A percentile compares a stretch with the other conserved stretches of the same genome.
phyloP scores from a whole-genome alignment of 371 early-diverging fungal species.

The Saksenaea oblongispora region DNA sequence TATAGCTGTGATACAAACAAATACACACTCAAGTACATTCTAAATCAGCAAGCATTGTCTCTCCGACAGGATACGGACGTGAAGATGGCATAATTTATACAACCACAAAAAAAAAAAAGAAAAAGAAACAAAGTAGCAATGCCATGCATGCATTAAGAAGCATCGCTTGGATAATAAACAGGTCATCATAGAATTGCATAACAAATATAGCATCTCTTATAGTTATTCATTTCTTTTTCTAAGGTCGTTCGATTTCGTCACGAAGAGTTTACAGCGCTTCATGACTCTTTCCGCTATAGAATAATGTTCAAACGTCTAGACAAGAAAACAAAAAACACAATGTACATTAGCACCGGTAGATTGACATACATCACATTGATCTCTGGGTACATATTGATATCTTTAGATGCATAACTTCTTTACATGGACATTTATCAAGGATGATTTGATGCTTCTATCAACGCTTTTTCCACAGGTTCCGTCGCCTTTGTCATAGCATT shows the following conservation, averaged over 20 bases:
- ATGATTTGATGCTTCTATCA: background rate
- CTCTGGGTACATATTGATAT: background rate
- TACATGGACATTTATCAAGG: background rate
- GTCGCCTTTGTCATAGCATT: background rate
- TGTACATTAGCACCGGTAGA: background rate
- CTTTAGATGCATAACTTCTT: background rate
- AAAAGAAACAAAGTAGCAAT: too few relatives aligned
- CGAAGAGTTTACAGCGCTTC: too few relatives aligned
- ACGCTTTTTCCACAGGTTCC: background rate
- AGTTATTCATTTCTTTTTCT: too few relatives aligned
- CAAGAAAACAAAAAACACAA: background rate
- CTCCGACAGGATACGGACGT: background rate
- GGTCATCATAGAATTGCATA: too few relatives aligned
- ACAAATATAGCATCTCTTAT: too few relatives aligned
- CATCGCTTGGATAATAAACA: too few relatives aligned
- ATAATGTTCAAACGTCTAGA: background rate
- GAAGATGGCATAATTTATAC: too few relatives aligned
- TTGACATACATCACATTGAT: background rate
- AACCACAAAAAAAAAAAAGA: too few relatives aligned
- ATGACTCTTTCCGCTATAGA: background rate
- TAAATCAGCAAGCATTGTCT: slow-evolving; percentile 45
- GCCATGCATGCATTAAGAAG: too few relatives aligned
- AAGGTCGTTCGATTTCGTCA: too few relatives aligned
- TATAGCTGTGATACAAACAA: slow-evolving; percentile 81
- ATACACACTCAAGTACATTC: slow-evolving; percentile 74